These are phyloP conservation scores for Artemisia tridentata DNA, from an alignment of 129 eudicot species.

Conservation along the genomic window DNA sequence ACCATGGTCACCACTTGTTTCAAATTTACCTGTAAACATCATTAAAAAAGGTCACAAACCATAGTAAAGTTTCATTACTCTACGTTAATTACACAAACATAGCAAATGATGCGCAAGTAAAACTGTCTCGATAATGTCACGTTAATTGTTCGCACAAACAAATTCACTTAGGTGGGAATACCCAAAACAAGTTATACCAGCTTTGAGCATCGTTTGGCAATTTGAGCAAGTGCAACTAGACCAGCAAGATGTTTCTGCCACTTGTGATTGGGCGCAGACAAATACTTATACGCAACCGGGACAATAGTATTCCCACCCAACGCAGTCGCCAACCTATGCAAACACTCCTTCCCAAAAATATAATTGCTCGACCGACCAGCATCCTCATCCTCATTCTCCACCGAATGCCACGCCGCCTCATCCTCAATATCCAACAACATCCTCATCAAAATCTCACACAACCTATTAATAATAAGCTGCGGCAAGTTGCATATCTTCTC, in stretches of 20 bases:
- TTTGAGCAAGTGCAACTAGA: slow-evolving; percentile 85
- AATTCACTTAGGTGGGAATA: no score
- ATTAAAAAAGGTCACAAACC: not conserved
- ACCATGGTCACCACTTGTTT: slow-evolving; percentile 95
- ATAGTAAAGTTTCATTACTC: no score
- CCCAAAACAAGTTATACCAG: slow-evolving; percentile 33
- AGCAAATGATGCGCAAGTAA: no score
- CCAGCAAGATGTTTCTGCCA: slow-evolving; percentile 97
- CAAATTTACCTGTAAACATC: slow-evolving; percentile 64
- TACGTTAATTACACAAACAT: no score
- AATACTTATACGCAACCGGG: slow-evolving; percentile 79
- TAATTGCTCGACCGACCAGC: slow-evolving; percentile 88
- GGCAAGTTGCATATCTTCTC: slow-evolving; percentile 30
- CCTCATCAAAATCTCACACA: slow-evolving; percentile 63
- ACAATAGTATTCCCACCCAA: slow-evolving; percentile 88
- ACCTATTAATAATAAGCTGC: slow-evolving; percentile 62
- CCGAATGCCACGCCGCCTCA: slow-evolving; percentile 84
- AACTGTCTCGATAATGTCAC: no score
- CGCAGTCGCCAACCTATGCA: slow-evolving; percentile 78
- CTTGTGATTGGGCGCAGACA: slow-evolving; percentile 68
- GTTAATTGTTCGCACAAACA: no score
- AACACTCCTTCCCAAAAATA: slow-evolving; percentile 85
- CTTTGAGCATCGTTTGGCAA: slow-evolving; percentile 88
- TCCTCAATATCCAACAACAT: slow-evolving; percentile 86
- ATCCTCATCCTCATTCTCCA: slow-evolving; percentile 82